Evolutionary conservation across 352 stramenopile species (phyloP).

Genomic region (Aphanomyces invadans): DNA sequence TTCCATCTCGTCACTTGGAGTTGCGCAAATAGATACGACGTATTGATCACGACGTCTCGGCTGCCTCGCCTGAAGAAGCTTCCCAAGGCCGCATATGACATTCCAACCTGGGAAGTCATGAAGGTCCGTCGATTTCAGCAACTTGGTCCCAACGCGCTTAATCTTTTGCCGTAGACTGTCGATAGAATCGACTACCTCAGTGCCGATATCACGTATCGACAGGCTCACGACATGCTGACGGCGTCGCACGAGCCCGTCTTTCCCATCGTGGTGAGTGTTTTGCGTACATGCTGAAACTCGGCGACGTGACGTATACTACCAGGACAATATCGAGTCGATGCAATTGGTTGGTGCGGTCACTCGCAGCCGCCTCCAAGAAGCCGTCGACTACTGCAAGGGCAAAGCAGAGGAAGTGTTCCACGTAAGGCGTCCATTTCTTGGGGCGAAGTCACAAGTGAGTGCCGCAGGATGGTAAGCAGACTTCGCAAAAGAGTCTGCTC

Average conservation of each 20-base stretch:
- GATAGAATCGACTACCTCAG: constrained; percentile 52
- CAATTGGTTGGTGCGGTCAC: constrained; percentile 54
- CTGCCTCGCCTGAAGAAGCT: constrained; percentile 71
- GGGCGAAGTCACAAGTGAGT: too few species aligned
- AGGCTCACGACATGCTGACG: constrained; percentile 43
- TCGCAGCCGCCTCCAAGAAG: constrained; percentile 38
- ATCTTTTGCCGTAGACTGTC: constrained; percentile 42
- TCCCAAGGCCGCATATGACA: constrained; percentile 76
- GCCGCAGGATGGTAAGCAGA: constrained; percentile 1
- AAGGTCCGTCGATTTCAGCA: constrained; percentile 28
- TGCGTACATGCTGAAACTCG: too few species aligned
- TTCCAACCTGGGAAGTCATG: constrained; percentile 80
- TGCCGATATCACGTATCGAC: constrained; percentile 60
- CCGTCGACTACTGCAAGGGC: constrained; percentile 44
- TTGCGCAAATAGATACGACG: constrained; percentile 41
- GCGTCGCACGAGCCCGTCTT: constrained; percentile 55
- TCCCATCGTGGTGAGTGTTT: constrained; percentile 43
- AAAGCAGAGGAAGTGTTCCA: not conserved
- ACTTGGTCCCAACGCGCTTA: too few species aligned
- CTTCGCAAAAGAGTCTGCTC: constrained; percentile 28
- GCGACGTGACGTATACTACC: too few species aligned
- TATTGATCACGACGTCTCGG: constrained; percentile 77
- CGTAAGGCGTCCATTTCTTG: not conserved
- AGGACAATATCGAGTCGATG: constrained; percentile 13
- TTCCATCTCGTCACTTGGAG: not conserved